Base-by-base conservation (phyloP, 139 green algal genomes). In the Chlorella vulgaris region DNA sequence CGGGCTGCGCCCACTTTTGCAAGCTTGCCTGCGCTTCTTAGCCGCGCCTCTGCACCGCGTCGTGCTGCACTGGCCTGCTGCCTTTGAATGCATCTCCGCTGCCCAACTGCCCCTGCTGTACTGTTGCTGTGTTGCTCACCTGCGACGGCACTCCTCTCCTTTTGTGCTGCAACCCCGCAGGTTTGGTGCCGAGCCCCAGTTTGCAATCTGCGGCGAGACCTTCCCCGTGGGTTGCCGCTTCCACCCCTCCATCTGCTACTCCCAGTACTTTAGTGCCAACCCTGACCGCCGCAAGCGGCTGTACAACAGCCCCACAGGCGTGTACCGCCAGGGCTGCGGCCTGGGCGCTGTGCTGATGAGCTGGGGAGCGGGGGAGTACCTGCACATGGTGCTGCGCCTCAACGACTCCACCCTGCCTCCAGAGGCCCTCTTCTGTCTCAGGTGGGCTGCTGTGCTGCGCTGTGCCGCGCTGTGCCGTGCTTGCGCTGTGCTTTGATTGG, bases 191-290 rank as follows among this genome's bases (percentile, higher is more conserved):
- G 88, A 97, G 87, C 94, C 94, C 5, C 91, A 96, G 82, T 98
- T 93, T 93, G 92, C 93, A 0, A 88, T 97, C 10, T 94, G 91
- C 55, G 92, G 92, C 4, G 94, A 98, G 87, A 91, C 85, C 50
- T 98, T 91, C 83, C 94, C 94, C 0, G 86, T 98, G 51, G 94
- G 94, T 70, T 98, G 94, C 88, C 89, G 88, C 80, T 94, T 95
- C 85, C 83, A 84, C n/a, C 81, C 85, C 3, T 65, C 81, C n/a
- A 87, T 97, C 43, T 61, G 84, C 18, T 76, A 85, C 80, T 60
- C 67, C 28, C 81, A 93, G 67, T 93, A 90, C 80, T 95, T 94
- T 81, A 78, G 58, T 6, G 86, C 89, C 65, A 95, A 95, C 87
- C 93, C 93, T 4, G 93, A 96, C 91, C 87, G 90, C 76, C 89